phyloP scores from a whole-genome alignment of 2,329 filamentous ascomycete species.

The Parafenestella ontariensis region DNA sequence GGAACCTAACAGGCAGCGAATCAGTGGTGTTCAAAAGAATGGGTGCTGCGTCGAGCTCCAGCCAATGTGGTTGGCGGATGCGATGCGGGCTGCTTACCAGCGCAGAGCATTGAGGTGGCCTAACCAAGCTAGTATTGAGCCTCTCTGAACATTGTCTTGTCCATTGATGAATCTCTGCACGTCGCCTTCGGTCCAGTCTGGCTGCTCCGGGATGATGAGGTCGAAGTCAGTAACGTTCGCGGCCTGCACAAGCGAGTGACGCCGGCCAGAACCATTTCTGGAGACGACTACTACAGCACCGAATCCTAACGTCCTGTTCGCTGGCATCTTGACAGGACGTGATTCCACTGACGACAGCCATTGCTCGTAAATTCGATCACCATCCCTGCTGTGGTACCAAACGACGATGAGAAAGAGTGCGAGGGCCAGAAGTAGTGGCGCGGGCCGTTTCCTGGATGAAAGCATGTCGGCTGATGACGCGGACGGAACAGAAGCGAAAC shows the following conservation, averaged over 20 bases:
- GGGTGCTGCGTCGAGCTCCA: constrained; percentile 5
- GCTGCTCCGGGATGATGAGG: constrained; percentile 52
- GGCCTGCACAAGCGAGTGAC: constrained; percentile 49
- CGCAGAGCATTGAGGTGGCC: constrained; percentile 53
- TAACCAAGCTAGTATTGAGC: constrained; percentile 54
- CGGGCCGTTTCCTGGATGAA: constrained; percentile 39
- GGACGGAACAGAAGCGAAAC: constrained; percentile 14
- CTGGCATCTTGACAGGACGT: constrained; percentile 33
- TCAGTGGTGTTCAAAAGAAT: constrained; percentile 13
- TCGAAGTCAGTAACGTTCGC: constrained; percentile 53
- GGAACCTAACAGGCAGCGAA: constrained; percentile 42
- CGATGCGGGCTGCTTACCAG: constrained; percentile 36
- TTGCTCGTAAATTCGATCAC: constrained; percentile 38
- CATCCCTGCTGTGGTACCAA: constrained; percentile 37
- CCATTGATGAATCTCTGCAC: constrained; percentile 47
- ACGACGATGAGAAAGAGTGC: constrained; percentile 34
- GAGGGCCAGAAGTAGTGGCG: constrained; percentile 38
- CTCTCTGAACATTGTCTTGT: constrained; percentile 45
- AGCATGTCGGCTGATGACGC: constrained; percentile 36
- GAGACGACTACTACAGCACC: constrained; percentile 53
- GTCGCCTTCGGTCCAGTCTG: constrained; percentile 52
- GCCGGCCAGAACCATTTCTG: constrained; percentile 48
- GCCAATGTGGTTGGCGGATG: constrained; percentile 14
- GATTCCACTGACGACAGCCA: constrained; percentile 36
- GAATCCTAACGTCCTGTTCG: constrained; percentile 50